phyloP scores from a whole-genome alignment of 352 stramenopile species.

The Phytophthora hibernalis region DNA sequence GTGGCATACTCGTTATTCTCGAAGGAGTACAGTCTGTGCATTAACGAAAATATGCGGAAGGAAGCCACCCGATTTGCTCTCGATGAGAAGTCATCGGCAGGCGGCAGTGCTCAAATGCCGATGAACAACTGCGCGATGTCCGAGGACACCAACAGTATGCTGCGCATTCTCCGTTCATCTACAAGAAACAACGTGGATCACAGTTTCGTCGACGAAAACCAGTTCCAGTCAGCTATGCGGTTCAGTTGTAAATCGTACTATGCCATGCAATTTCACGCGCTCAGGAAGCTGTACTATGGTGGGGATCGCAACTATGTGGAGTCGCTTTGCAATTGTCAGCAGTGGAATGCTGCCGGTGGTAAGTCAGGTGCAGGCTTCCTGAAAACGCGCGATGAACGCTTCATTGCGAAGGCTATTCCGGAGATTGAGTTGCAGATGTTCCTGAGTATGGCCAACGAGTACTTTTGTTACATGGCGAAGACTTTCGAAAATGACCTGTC shows the following conservation, averaged over 20 bases:
- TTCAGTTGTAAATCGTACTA: conserved; percentile 92
- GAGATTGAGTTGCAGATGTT: conserved; percentile 92
- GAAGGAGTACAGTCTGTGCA: conserved; percentile 76
- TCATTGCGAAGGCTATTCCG: conserved; percentile 89
- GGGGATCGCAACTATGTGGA: conserved; percentile 89
- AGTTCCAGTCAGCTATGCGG: conserved; percentile 81
- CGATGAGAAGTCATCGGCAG: conserved; percentile 37
- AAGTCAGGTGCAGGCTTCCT: conserved; percentile 89
- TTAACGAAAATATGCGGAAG: conserved; percentile 77
- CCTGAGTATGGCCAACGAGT: conserved; percentile 89
- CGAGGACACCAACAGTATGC: conserved; percentile 53
- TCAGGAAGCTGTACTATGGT: conserved; percentile 85
- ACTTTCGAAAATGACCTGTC: conserved; percentile 88
- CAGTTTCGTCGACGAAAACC: conserved; percentile 86
- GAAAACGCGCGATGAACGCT: conserved; percentile 88
- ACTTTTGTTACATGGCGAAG: conserved; percentile 91
- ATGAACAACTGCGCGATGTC: conserved; percentile 30
- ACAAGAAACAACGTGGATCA: conserved; percentile 87
- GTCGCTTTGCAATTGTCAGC: conserved; percentile 86
- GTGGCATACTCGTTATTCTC: conserved; percentile 89
- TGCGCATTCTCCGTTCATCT: conserved; percentile 70
- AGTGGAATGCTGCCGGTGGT: conserved; percentile 86
- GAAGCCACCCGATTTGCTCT: conserved; percentile 51
- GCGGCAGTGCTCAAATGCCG: conserved; percentile 36
- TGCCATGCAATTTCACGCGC: conserved; percentile 89